Conservation (phyloP, 2,329 filamentous ascomycete species). For the Trichoderma aggressivum region DNA sequence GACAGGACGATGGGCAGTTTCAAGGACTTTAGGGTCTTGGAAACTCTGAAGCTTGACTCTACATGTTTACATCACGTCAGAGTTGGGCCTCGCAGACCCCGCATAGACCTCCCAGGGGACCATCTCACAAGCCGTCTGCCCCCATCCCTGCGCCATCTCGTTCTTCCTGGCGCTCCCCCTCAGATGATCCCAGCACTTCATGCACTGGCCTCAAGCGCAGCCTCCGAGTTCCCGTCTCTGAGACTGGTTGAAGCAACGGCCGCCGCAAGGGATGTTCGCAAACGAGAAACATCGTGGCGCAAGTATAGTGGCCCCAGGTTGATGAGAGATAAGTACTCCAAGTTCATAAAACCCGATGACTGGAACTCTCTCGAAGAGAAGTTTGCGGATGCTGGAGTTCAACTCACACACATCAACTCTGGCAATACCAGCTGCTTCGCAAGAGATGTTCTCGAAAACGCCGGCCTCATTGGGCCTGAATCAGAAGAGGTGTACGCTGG, state of each 20-base stretch:
- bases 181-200: slow-evolving; percentile 9
- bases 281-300: slow-evolving; percentile 6
- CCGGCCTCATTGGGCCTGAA: neutral
- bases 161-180: slow-evolving; percentile 1
- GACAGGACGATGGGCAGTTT: neutral
- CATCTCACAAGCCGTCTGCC: slow-evolving; percentile 1
- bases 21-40: neutral
- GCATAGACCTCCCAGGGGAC: neutral
- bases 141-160: neutral
- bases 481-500: neutral
- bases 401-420: neutral
- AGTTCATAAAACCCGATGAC: neutral
- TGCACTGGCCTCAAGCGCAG: neutral
- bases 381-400: neutral
- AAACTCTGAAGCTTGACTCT: slow-evolving; percentile 13
- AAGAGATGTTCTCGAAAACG: neutral
- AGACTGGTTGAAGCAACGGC: neutral
- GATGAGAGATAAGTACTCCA: neutral
- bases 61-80: neutral
- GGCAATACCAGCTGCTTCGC: slow-evolving; percentile 1
- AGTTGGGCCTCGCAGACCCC: neutral
- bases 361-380: neutral
- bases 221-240: neutral
- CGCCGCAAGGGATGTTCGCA: neutral
- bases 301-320: neutral